A percentile compares a stretch with the other conserved stretches of the same genome.
These are phyloP conservation scores for Nigrospora oryzae DNA, from an alignment of 2,329 filamentous ascomycete genomes.

Conservation along the genomic window DNA sequence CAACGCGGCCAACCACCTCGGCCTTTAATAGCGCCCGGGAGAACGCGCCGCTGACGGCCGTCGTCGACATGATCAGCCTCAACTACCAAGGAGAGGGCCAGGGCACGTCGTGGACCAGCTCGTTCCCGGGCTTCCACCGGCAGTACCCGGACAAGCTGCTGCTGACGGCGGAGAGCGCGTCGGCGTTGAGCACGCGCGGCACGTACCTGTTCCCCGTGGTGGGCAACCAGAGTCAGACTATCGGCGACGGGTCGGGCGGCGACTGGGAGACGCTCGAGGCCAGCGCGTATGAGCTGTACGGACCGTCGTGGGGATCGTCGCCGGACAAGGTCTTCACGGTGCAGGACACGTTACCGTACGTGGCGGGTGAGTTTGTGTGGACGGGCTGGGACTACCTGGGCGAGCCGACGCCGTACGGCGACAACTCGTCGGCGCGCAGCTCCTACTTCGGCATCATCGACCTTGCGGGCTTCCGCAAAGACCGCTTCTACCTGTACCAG, in stretches of 20 bases:
- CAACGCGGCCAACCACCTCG: slow-evolving; percentile 33
- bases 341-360: slow-evolving; percentile 39
- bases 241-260: slow-evolving; percentile 27
- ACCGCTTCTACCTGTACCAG: slow-evolving; percentile 47
- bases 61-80: slow-evolving; percentile 38
- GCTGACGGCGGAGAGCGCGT: slow-evolving; percentile 31
- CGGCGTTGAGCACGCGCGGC: slow-evolving; percentile 38
- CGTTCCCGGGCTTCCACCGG: slow-evolving; percentile 33
- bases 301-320: slow-evolving; percentile 34
- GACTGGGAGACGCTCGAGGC: slow-evolving; percentile 28
- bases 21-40: slow-evolving; percentile 38
- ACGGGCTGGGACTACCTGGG: slow-evolving; percentile 41
- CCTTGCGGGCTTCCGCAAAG: slow-evolving; percentile 47
- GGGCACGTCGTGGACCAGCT: slow-evolving; percentile 6
- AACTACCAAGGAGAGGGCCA: slow-evolving; percentile 48
- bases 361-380: slow-evolving; percentile 47
- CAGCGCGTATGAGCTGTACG: slow-evolving; percentile 44
- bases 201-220: slow-evolving; percentile 45
- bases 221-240: slow-evolving; percentile 23
- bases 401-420: slow-evolving; percentile 39
- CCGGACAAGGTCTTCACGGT: slow-evolving; percentile 43
- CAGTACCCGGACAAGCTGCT: slow-evolving; percentile 38
- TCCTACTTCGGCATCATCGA: slow-evolving; percentile 50
- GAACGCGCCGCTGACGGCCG: slow-evolving; percentile 24
- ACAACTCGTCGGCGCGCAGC: slow-evolving; percentile 26